Percentiles rank a stretch among this genome's conserved stretches.
phyloP scores from a whole-genome alignment of 768 basidiomycete genomes.

The Rhizopogon sp. region DNA sequence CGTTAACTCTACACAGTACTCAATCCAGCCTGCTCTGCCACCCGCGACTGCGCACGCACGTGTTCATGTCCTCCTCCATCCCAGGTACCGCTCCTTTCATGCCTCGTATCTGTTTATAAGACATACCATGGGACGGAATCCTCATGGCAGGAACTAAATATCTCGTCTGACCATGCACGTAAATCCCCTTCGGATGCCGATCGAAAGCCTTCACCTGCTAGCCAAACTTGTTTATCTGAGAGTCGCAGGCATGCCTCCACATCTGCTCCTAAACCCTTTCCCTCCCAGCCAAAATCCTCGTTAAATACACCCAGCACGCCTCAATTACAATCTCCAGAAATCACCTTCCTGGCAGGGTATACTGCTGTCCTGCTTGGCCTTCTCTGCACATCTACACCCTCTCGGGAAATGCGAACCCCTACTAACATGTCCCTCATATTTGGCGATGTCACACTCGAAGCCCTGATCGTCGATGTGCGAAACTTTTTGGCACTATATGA shows the following conservation, averaged over 20 bases:
- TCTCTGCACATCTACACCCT: conserved; percentile 29
- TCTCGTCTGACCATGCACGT: neutral
- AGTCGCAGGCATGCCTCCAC: neutral
- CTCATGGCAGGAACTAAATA: neutral
- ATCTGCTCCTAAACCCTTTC: neutral
- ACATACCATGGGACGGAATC: neutral
- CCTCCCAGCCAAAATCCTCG: conserved; percentile 27
- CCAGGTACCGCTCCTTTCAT: conserved; percentile 4
- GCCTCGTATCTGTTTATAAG: neutral
- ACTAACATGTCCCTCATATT: conserved; percentile 31
- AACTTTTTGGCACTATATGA: conserved; percentile 40
- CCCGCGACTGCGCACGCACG: conserved; percentile 40
- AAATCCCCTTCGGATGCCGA: neutral
- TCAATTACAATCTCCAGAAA: conserved; percentile 26
- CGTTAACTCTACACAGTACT: conserved; percentile 35
- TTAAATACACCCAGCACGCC: conserved; percentile 41
- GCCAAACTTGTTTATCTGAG: neutral
- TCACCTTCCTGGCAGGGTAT: conserved; percentile 63
- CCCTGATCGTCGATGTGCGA: conserved; percentile 31
- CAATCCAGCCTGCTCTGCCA: conserved; percentile 45
- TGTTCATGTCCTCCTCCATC: conserved; percentile 57
- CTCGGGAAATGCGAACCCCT: conserved; percentile 27
- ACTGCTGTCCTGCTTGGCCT: conserved; percentile 69
- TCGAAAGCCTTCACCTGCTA: neutral
- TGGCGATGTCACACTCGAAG: conserved; percentile 21